Conservation (phyloP, 345 rosid species). For the Boechera divaricarpa region DNA sequence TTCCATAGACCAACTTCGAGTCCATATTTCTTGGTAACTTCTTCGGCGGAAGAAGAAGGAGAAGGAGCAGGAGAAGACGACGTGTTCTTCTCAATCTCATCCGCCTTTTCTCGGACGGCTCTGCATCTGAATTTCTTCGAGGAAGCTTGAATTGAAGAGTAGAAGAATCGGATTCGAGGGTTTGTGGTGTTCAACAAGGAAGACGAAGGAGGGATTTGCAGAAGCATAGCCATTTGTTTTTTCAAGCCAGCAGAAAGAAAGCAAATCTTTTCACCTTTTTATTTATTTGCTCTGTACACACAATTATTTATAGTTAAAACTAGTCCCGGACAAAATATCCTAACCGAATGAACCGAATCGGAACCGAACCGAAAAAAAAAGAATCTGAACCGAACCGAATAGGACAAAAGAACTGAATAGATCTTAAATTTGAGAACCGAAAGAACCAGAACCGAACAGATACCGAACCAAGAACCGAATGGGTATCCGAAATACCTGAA, state of each 20-base stretch:
- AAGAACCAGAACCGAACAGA: too few relatives aligned
- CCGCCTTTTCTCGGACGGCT: constrained; percentile 66
- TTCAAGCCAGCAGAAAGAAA: neutral
- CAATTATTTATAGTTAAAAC: too few relatives aligned
- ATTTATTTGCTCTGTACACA: too few relatives aligned
- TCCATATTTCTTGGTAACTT: constrained; percentile 81
- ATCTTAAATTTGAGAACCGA: too few relatives aligned
- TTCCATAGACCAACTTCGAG: constrained; percentile 94
- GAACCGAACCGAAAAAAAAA: too few relatives aligned
- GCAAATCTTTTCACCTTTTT: neutral
- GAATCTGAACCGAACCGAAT: too few relatives aligned
- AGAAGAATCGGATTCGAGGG: constrained; percentile 36
- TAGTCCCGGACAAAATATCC: too few relatives aligned
- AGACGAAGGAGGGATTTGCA: constrained; percentile 42
- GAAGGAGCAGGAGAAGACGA: constrained; percentile 50
- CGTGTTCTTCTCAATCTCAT: constrained; percentile 49
- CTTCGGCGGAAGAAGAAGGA: constrained; percentile 61
- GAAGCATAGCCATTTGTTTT: constrained; percentile 58
- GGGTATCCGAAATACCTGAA: too few relatives aligned
- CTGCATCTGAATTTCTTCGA: constrained; percentile 53
- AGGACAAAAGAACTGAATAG: too few relatives aligned
- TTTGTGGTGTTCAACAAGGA: constrained; percentile 34
- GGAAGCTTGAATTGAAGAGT: constrained; percentile 33
- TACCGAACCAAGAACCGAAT: too few relatives aligned
- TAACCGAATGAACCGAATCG: too few relatives aligned